Evolutionary conservation across 2,329 filamentous ascomycete species (phyloP).

Genomic region (Neoscytalidium dimidiatum): DNA sequence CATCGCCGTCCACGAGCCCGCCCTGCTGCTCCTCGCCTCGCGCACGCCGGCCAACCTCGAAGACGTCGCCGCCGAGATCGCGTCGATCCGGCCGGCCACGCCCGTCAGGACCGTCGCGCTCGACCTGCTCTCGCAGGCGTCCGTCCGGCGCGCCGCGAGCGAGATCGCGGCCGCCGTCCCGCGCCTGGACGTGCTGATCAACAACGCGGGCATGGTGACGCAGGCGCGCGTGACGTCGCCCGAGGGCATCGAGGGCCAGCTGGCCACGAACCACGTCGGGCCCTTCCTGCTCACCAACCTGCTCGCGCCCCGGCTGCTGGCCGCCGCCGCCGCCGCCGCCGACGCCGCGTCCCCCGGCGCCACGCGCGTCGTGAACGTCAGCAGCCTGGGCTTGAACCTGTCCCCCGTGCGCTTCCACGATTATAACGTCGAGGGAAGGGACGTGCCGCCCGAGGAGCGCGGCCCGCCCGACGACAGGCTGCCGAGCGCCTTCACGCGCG

Average conservation of each 20-base stretch:
- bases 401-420: slow-evolving; percentile 24
- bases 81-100: slow-evolving; percentile 34
- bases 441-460: slow-evolving; percentile 6
- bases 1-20: slow-evolving; percentile 32
- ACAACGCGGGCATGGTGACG: slow-evolving; percentile 41
- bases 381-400: slow-evolving; percentile 23
- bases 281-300: slow-evolving; percentile 48
- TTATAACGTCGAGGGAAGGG: slow-evolving; percentile 23
- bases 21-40: slow-evolving; percentile 38
- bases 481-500: not conserved
- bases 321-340: slow-evolving; percentile 28
- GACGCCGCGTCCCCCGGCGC: slow-evolving; percentile 18
- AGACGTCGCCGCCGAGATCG: slow-evolving; percentile 40
- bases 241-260: slow-evolving; percentile 49
- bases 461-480: not conserved
- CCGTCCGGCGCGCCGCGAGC: slow-evolving; percentile 39
- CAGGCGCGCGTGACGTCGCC: slow-evolving; percentile 32
- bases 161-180: slow-evolving; percentile 30
- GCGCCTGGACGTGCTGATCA: slow-evolving; percentile 45
- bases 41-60: slow-evolving; percentile 46
- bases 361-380: slow-evolving; percentile 32
- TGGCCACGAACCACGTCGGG: slow-evolving; percentile 50
- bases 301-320: slow-evolving; percentile 42
- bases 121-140: slow-evolving; percentile 39
- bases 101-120: slow-evolving; percentile 33